Evolutionary conservation across 2,329 filamentous ascomycete species (phyloP), one percentile per base, ranked within the genome.

Genomic region (Fusarium sublunatum): DNA sequence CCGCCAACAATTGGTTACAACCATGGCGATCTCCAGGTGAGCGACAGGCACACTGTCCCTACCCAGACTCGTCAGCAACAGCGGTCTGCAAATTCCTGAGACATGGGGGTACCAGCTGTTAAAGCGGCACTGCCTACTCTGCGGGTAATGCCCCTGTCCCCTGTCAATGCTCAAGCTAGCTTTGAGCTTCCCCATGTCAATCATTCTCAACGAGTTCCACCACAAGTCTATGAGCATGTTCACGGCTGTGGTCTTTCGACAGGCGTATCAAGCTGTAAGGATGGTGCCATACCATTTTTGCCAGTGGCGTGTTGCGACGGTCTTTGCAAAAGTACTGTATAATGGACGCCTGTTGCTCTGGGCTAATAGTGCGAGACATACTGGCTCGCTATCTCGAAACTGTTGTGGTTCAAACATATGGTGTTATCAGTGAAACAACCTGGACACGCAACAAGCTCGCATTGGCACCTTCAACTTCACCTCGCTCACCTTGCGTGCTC

Each of bases 191-290:
- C 36, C 49, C 40, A 36, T 45, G 48, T n/a, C 39, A 46, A 50
- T 51, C 47, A 44, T 56, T 48, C 64, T 69, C 68, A 70, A 70
- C 68, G 48, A 69, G 65, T 69, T 69, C 67, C 63, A 57, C 54
- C 26, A 42, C 38, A 32, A 55, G 25, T 36, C 53, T 38, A 40
- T 43, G n/a, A 22, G 42, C 45, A 43, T 35, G 28, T 43, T 43
- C 24, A 28, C 41, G 39, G 49, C 50, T 47, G 58, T 31, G 32
- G 38, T 32, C 19, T 41, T 48, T 36, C 36, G 43, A 41, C 43
- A 34, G 38, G 43, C 25, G 50, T 42, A 19, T 13, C 28, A 44
- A 53, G 48, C 43, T 60, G 48, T 54, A 52, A 47, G 25, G 47
- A 64, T 64, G 55, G 60, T 49, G 46, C 50, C 60, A 64, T 57